Evolutionary conservation across 306 rosid genomes (phyloP).

Genomic region (Prunus armeniaca): DNA sequence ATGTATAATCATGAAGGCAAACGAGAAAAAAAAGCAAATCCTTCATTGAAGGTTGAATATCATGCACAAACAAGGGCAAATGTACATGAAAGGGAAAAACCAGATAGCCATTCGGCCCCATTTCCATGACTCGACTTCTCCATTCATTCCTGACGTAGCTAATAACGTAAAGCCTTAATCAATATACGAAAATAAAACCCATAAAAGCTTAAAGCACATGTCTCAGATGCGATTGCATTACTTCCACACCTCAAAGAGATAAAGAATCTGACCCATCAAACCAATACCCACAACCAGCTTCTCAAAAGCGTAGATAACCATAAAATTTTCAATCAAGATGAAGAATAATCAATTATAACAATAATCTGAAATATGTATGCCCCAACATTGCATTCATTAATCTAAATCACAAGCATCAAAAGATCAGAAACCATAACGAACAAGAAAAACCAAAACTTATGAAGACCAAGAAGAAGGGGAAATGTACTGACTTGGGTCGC

Average conservation of each 20-base stretch:
- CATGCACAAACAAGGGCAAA: neutral
- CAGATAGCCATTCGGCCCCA: neutral
- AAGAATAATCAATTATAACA: neutral
- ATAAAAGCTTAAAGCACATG: neutral
- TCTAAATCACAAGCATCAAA: neutral
- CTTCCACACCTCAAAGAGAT: neutral
- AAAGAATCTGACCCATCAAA: neutral
- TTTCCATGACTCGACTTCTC: neutral
- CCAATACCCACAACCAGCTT: neutral
- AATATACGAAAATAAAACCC: neutral
- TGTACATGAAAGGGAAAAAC: neutral
- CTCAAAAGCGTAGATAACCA: neutral
- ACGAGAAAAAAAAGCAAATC: neutral
- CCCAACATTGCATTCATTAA: neutral
- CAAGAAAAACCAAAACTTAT: neutral
- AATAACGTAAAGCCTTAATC: neutral
- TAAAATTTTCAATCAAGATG: neutral
- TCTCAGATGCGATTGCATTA: neutral
- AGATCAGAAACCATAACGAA: neutral
- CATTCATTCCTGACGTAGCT: neutral
- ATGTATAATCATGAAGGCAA: neutral
- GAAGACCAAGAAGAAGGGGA: neutral
- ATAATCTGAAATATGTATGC: neutral
- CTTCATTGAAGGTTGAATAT: neutral
- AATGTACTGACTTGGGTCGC: conserved; percentile 36